These are phyloP conservation scores for Aspergillus chevalieri DNA, from an alignment of 2,329 filamentous ascomycete species.

Conservation along the genomic window DNA sequence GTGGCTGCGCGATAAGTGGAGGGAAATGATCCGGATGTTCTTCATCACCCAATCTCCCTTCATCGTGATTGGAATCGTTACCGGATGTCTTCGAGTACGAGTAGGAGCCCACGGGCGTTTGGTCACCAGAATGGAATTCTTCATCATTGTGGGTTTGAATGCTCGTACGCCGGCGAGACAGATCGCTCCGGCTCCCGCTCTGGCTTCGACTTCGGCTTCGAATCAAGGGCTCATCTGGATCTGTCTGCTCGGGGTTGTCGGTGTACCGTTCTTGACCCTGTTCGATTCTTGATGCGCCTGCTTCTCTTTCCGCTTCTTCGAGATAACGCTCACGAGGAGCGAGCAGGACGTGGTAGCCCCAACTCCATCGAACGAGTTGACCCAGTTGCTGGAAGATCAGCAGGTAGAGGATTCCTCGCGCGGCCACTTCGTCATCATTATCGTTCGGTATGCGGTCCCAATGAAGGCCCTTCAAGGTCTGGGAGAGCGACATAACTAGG, in stretches of 20 bases:
- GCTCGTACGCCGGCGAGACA: conserved; percentile 6
- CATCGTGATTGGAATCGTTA: conserved; percentile 3
- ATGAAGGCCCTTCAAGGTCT: conserved; percentile 84
- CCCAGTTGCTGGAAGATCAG: conserved; percentile 97
- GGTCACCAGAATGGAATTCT: conserved; percentile 33
- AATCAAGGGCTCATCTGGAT: conserved; percentile 32
- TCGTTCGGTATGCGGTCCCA: conserved; percentile 89
- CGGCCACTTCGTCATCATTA: conserved; percentile 90
- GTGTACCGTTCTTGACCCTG: conserved; percentile 35
- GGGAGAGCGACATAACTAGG: conserved; percentile 84
- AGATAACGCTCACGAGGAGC: conserved; percentile 64
- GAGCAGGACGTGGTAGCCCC: conserved; percentile 93
- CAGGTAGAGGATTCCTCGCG: conserved; percentile 88
- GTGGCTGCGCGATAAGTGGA: conserved; percentile 25
- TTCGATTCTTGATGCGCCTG: conserved; percentile 29
- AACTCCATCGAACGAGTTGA: conserved; percentile 92
- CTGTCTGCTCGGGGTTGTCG: conserved; percentile 34
- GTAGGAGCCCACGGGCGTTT: conserved; percentile 33
- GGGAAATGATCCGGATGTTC: conserved; percentile 15
- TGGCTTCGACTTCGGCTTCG: conserved; percentile 22
- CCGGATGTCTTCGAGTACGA: conserved; percentile 30
- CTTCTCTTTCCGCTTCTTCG: conserved; percentile 36
- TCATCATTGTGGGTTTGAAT: conserved; percentile 11
- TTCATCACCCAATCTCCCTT: conserved; percentile 7
- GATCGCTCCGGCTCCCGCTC: conserved; percentile 8